Evolutionary conservation across 169 alveolate species (phyloP), one percentile per base, ranked within the genome.

Genomic region (Plasmodium coatneyi): DNA sequence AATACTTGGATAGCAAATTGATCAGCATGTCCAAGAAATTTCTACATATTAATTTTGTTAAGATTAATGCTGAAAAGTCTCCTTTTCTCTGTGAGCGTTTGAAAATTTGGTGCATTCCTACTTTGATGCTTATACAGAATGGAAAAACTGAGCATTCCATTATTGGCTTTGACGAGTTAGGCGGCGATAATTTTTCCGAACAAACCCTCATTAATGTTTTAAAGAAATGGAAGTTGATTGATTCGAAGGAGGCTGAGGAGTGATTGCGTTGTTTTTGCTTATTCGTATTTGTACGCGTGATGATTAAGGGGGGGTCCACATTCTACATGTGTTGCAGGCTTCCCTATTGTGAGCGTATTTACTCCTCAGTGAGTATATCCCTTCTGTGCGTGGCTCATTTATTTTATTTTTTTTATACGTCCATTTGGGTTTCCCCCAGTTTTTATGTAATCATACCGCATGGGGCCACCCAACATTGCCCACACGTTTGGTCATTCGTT

Each of bases 61-160:
- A 93, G 70, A 96, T 96, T 19, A 96, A 96, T 92, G 97, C 80
- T 1, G 97, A 96, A 60, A 93, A 87, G 19, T 91, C 97, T 56
- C 97, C 97, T 72, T 96, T 95, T 84, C 92, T 96, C 41, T 96
- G 97, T 80, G 97, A 96, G 36, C 83, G 96, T 49, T 95, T 96
- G 80, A 96, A 96, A 79, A 96, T 96, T 7, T 96, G 97, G 97
- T 96, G 97, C 80, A 83, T 96, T 3, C 97, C 97, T 16, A 96
- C 97, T 10, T 95, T 96, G 92, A 83, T 95, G 81, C 54, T 96
- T 28, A 95, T 96, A 70, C 95, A 91, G 71, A 94, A 95, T 82
- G 96, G 97, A 28, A 92, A 95, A 80, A 94, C 97, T 22, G 95
- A 93, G 84, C 97, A 96, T 87, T 93, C 96, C 36, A 92, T 96